phyloP scores from a whole-genome alignment of 1,284 basidiomycete genomes.

The Moesziomyces sp. region DNA sequence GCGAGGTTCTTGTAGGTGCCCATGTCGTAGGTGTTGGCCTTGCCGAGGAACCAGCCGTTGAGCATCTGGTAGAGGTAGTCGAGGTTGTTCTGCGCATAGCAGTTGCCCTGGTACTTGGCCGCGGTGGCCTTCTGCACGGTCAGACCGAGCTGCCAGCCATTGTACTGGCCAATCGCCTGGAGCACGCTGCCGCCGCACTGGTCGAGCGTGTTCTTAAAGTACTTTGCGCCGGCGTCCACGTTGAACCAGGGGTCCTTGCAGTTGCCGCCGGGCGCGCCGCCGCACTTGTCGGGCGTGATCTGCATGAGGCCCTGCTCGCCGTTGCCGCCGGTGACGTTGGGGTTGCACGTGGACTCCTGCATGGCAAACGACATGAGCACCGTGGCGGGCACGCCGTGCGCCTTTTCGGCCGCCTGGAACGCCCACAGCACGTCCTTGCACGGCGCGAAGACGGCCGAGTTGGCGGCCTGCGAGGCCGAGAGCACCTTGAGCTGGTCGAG shows the following conservation, averaged over 20 bases:
- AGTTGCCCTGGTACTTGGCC: constrained; percentile 39
- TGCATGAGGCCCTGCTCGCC: constrained; percentile 62
- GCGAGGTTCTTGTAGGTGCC: constrained; percentile 45
- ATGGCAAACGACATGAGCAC: constrained; percentile 59
- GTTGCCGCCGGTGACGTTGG: constrained; percentile 47
- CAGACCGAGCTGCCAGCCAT: constrained; percentile 52
- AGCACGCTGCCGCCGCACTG: constrained; percentile 39
- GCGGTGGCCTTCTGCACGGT: constrained; percentile 44
- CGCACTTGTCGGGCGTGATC: constrained; percentile 60
- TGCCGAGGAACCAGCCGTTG: constrained; percentile 58
- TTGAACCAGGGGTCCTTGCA: constrained; percentile 54
- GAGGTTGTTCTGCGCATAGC: constrained; percentile 57
- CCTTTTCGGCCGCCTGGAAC: constrained; percentile 45
- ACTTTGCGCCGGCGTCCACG: constrained; percentile 52
- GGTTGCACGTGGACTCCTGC: constrained; percentile 60
- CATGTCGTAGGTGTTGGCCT: constrained; percentile 29
- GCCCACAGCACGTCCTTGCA: constrained; percentile 48
- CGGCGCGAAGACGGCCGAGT: constrained; percentile 40
- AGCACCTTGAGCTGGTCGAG: constrained; percentile 52
- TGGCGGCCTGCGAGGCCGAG: constrained; percentile 32
- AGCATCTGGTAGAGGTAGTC: constrained; percentile 57
- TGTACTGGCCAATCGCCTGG: constrained; percentile 53
- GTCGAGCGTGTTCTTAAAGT: constrained; percentile 49
- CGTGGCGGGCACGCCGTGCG: constrained; percentile 45
- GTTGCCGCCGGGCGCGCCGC: constrained; percentile 46